Percentiles rank a stretch among this genome's conserved stretches.
These are phyloP conservation scores for Quercus mongolica DNA, from an alignment of 306 rosid genomes.

Conservation along the genomic window DNA sequence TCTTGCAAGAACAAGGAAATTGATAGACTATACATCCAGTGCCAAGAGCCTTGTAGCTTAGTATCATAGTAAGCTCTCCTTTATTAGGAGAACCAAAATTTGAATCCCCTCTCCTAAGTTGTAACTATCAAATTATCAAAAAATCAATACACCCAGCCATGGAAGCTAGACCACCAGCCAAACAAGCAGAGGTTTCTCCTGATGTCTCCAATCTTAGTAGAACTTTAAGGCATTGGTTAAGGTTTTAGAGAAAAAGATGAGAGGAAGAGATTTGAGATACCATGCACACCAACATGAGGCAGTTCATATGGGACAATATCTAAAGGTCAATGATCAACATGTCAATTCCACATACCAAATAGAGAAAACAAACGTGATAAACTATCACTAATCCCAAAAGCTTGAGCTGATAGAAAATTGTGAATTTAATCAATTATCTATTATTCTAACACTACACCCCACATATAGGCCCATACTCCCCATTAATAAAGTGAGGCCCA, in stretches of 20 bases:
- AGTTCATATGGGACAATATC: background rate
- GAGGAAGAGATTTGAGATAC: background rate
- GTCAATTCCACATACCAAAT: background rate
- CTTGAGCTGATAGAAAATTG: no score
- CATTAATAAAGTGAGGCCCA: no score
- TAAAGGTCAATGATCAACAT: background rate
- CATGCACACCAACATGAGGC: background rate
- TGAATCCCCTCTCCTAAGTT: no score
- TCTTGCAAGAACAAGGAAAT: background rate
- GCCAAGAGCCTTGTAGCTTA: no score
- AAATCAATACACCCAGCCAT: background rate
- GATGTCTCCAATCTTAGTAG: background rate
- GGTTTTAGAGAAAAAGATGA: background rate
- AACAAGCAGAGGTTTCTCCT: background rate
- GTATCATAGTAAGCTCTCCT: no score
- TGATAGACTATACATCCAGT: background rate
- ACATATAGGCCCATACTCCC: no score
- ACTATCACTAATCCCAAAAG: background rate
- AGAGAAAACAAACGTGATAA: background rate
- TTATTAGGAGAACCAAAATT: no score
- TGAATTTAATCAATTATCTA: no score
- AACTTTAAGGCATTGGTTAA: background rate
- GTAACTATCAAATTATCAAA: no score
- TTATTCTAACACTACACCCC: no score
- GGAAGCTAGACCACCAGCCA: background rate